phyloP scores from a whole-genome alignment of 1,284 basidiomycete genomes.

The Malassezia caprae region DNA sequence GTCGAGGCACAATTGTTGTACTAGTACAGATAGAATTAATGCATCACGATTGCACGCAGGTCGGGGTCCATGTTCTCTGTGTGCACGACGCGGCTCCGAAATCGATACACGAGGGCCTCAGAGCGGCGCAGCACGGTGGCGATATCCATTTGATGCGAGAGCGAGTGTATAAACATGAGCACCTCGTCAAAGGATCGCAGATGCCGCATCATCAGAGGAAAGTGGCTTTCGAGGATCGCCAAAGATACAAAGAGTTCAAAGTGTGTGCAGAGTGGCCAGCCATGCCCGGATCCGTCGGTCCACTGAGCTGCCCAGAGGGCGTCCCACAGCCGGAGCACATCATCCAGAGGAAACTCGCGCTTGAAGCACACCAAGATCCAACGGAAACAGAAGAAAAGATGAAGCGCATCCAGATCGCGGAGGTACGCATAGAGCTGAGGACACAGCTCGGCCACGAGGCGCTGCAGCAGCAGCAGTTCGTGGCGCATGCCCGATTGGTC shows the following conservation, averaged over 20 bases:
- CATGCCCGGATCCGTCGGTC: slow-evolving; percentile 7
- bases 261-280: slow-evolving; percentile 8
- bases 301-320: slow-evolving; percentile 29
- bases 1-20: slow-evolving; percentile 30
- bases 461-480: slow-evolving; percentile 76
- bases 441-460: slow-evolving; percentile 83
- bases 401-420: slow-evolving; percentile 81
- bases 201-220: slow-evolving; percentile 85
- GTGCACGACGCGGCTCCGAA: slow-evolving; percentile 4
- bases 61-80: background rate
- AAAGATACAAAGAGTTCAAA: slow-evolving; percentile 71
- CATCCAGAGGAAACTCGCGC: slow-evolving; percentile 82
- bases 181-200: slow-evolving; percentile 61
- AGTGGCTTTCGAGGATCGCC: slow-evolving; percentile 81
- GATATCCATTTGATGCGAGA: slow-evolving; percentile 24
- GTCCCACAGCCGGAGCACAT: slow-evolving; percentile 85
- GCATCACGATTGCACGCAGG: background rate
- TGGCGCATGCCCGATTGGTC: slow-evolving; percentile 97
- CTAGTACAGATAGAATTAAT: slow-evolving; percentile 2
- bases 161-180: slow-evolving; percentile 31
- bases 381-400: slow-evolving; percentile 97
- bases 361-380: slow-evolving; percentile 51
- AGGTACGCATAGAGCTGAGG: slow-evolving; percentile 56
- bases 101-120: slow-evolving; percentile 22
- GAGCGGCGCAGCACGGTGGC: slow-evolving; percentile 20